A percentile compares a stretch with the other conserved stretches of the same genome.
Evolutionary conservation across 371 early-diverging fungal species (phyloP).

Genomic region (Mortierella sp.): DNA sequence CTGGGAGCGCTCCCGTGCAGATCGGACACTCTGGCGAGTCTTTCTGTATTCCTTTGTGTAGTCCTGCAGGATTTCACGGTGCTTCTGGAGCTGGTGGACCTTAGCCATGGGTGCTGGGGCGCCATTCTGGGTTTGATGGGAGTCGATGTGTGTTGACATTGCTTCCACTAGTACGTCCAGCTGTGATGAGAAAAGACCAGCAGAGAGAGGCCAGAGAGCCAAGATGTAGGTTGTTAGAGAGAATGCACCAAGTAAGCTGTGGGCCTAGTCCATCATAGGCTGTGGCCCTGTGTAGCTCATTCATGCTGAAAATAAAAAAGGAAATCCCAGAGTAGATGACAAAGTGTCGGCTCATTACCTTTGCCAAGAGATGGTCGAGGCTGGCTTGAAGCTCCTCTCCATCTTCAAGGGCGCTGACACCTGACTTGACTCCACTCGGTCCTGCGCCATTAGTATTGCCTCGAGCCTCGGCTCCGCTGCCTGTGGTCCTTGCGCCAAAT

Average conservation of each 20-base stretch:
- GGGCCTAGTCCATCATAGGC: too few species aligned
- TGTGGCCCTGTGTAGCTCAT: too few species aligned
- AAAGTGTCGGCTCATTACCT: conserved; percentile 14
- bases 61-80: conserved; percentile 44
- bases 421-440: not conserved
- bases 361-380: conserved; percentile 38
- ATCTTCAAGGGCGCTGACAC: conserved; percentile 6
- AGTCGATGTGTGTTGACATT: conserved; percentile 43
- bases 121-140: conserved; percentile 26
- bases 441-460: conserved; percentile 9
- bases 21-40: conserved; percentile 48
- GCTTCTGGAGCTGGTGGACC: conserved; percentile 34
- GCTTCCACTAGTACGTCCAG: conserved; percentile 38
- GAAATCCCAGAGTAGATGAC: not conserved
- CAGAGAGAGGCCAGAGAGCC: not conserved
- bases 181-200: conserved; percentile 9
- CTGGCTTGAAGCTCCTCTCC: conserved; percentile 33
- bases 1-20: conserved; percentile 47
- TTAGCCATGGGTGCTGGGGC: conserved; percentile 33
- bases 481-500: conserved; percentile 9
- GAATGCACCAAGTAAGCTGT: not conserved
- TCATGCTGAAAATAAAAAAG: too few species aligned
- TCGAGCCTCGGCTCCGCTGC: not conserved
- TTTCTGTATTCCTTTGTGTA: conserved; percentile 49
- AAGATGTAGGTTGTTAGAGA: not conserved